phyloP scores from a whole-genome alignment of 1,284 basidiomycete genomes.

The Nidula niveotomentosa region DNA sequence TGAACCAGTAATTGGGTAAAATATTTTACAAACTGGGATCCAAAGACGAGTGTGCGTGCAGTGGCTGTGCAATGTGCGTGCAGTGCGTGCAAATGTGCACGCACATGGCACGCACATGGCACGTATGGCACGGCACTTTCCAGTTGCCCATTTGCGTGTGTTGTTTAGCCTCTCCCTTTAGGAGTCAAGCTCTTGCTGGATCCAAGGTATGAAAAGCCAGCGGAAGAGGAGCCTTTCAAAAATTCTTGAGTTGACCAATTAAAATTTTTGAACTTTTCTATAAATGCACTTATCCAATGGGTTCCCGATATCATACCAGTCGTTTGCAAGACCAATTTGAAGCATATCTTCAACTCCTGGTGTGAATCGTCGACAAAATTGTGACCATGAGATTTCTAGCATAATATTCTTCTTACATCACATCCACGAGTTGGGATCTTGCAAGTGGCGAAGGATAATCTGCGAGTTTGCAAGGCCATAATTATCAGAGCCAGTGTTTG shows the following conservation, averaged over 20 bases:
- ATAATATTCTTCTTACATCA: conserved; percentile 30
- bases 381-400: conserved; percentile 32
- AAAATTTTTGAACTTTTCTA: not conserved
- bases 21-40: too few species aligned
- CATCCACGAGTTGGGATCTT: conserved; percentile 31
- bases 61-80: too few species aligned
- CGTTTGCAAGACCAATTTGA: conserved; percentile 24
- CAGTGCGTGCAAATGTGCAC: too few species aligned
- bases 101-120: too few species aligned
- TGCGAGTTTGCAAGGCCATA: conserved; percentile 35
- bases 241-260: not conserved
- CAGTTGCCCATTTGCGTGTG: conserved; percentile 14
- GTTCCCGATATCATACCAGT: conserved; percentile 26
- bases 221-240: conserved; percentile 23
- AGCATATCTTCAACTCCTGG: conserved; percentile 33
- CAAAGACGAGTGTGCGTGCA: too few species aligned
- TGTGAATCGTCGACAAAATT: conserved; percentile 20
- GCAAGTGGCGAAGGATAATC: conserved; percentile 26
- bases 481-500: conserved; percentile 36
- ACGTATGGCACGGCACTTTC: too few species aligned
- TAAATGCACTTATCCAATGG: conserved; percentile 24
- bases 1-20: too few species aligned
- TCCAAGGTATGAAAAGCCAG: conserved; percentile 34
- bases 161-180: conserved; percentile 19
- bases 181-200: conserved; percentile 33